Conservation (phyloP, 495 filamentous ascomycete species). For the Xylaria acuta region DNA sequence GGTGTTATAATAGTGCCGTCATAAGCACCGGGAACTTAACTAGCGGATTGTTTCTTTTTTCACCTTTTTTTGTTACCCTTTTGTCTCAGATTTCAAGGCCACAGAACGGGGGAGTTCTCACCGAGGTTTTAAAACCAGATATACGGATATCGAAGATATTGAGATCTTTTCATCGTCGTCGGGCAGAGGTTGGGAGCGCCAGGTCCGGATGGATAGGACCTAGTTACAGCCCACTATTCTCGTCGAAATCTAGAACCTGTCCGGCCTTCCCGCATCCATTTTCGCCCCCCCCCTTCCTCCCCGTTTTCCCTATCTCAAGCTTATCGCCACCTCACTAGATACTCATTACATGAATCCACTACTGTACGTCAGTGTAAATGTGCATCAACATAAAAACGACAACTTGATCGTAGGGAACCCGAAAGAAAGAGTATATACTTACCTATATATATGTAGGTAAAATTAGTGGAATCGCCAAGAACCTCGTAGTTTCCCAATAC, state of each 20-base stretch:
- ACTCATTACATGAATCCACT: slow-evolving; percentile 4
- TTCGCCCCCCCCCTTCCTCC: background rate
- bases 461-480: slow-evolving; percentile 13
- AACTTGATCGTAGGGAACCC: background rate
- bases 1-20: background rate
- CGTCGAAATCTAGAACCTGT: slow-evolving; percentile 20
- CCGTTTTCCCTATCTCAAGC: slow-evolving; percentile 3
- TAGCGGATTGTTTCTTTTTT: background rate
- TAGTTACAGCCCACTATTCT: slow-evolving; percentile 10
- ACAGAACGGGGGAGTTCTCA: background rate
- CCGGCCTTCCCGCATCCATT: background rate
- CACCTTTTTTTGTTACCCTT: background rate
- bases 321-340: slow-evolving; percentile 12
- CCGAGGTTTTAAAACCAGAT: background rate
- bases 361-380: background rate
- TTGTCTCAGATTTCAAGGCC: background rate
- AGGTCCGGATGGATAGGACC: too few species aligned
- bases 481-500: slow-evolving; percentile 4
- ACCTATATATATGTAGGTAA: background rate
- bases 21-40: background rate
- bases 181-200: slow-evolving; percentile 15
- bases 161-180: background rate
- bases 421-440: background rate
- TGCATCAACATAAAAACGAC: background rate
- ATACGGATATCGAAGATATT: background rate